A percentile compares a stretch with the other conserved stretches of the same genome.
These are phyloP conservation scores for Mentha longifolia DNA, from an alignment of 257 asterid species.

Conservation along the genomic window DNA sequence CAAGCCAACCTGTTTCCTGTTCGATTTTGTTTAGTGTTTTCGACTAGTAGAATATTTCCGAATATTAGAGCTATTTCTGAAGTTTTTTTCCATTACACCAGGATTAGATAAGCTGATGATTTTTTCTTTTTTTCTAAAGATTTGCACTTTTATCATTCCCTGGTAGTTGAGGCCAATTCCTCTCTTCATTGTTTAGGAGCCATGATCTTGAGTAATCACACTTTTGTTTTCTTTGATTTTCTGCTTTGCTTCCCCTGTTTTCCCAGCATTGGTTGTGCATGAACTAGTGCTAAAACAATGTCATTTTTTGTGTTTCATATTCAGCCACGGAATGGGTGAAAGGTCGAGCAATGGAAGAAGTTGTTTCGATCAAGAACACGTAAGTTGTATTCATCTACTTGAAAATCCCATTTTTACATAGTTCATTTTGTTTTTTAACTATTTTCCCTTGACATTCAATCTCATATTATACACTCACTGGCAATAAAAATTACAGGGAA, in stretches of 20 bases:
- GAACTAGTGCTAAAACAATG: slow-evolving; percentile 25
- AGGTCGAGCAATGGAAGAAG: slow-evolving; percentile 88
- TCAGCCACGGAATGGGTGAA: slow-evolving; percentile 96
- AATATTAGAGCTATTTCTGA: not conserved
- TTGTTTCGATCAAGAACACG: slow-evolving; percentile 80
- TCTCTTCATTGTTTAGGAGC: not conserved
- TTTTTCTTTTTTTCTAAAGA: not conserved
- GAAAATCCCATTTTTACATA: not conserved
- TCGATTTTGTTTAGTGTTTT: not conserved
- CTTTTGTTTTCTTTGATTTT: not conserved
- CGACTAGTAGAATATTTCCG: not conserved
- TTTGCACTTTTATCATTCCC: not conserved
- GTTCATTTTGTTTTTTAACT: slow-evolving; percentile 14
- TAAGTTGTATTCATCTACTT: slow-evolving; percentile 43
- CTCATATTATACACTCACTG: not conserved
- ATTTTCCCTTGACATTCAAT: not conserved
- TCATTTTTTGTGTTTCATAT: slow-evolving; percentile 21
- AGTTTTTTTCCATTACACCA: not conserved
- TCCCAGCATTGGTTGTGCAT: not conserved
- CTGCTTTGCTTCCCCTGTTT: not conserved
- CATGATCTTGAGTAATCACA: no score
- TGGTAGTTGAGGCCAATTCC: slow-evolving; percentile 1
- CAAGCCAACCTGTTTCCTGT: not conserved
- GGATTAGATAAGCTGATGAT: not conserved
- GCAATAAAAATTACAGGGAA: slow-evolving; percentile 56